These are phyloP conservation scores for Hypsizygus ulmarius DNA, from an alignment of 1,284 basidiomycete genomes.

Conservation along the genomic window DNA sequence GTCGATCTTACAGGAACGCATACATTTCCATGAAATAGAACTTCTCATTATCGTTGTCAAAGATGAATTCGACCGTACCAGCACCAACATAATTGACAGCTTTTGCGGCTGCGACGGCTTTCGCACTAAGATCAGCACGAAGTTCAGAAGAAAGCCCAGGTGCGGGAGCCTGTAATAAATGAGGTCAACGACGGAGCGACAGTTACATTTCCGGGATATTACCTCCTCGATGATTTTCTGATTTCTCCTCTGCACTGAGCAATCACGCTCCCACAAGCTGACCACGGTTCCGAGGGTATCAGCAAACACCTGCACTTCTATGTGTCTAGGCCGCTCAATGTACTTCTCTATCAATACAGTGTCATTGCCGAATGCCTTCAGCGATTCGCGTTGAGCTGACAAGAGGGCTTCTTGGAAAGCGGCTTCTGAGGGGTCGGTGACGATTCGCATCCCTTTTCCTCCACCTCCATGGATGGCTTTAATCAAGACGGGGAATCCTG, in stretches of 20 bases:
- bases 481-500: constrained; percentile 89
- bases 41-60: constrained; percentile 80
- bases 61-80: constrained; percentile 92
- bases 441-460: constrained; percentile 95
- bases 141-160: constrained; percentile 79
- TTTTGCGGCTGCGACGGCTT: constrained; percentile 88
- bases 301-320: constrained; percentile 90
- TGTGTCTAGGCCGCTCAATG: constrained; percentile 79
- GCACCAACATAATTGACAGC: constrained; percentile 91
- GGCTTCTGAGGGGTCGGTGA: constrained; percentile 62
- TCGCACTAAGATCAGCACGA: constrained; percentile 77
- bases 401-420: constrained; percentile 78
- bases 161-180: constrained; percentile 72
- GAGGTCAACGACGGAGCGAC: neutral
- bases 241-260: constrained; percentile 90
- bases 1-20: constrained; percentile 26
- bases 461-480: constrained; percentile 97
- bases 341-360: constrained; percentile 86
- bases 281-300: constrained; percentile 76
- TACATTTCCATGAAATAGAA: constrained; percentile 96
- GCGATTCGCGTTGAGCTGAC: constrained; percentile 84
- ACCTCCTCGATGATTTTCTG: constrained; percentile 95
- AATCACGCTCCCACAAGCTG: constrained; percentile 92
- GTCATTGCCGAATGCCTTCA: constrained; percentile 85
- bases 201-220: neutral